These are phyloP conservation scores for Exophiala aquamarina DNA, from an alignment of 2,329 filamentous ascomycete species.

Conservation along the genomic window DNA sequence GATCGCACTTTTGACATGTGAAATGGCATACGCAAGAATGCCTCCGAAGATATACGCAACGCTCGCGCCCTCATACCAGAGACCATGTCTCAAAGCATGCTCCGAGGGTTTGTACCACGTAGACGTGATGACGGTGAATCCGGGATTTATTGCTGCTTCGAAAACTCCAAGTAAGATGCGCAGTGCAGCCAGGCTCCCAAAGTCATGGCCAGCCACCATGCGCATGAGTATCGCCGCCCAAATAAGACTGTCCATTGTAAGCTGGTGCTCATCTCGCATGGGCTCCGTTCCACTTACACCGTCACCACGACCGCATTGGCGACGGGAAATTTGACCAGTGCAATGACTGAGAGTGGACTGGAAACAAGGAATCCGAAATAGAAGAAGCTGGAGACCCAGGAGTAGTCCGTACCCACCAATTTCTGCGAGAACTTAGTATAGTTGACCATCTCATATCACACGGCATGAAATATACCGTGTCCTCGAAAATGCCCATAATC, in stretches of 20 bases:
- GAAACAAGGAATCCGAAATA: constrained; percentile 51
- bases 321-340: constrained; percentile 27
- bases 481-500: constrained; percentile 55
- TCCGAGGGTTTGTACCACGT: constrained; percentile 52
- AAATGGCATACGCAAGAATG: constrained; percentile 20
- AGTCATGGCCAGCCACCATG: constrained; percentile 44
- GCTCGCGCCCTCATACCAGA: constrained; percentile 23
- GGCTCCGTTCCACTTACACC: constrained; percentile 26
- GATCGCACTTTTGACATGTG: constrained; percentile 1
- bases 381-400: constrained; percentile 57
- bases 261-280: constrained; percentile 42
- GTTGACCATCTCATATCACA: too few species aligned
- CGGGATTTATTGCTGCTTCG: constrained; percentile 52
- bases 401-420: constrained; percentile 50
- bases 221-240: constrained; percentile 49
- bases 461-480: too few species aligned
- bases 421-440: constrained; percentile 47
- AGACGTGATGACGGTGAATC: constrained; percentile 52
- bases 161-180: constrained; percentile 50
- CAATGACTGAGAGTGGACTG: constrained; percentile 37
- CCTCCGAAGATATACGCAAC: constrained; percentile 18
- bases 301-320: constrained; percentile 37
- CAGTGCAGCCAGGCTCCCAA: constrained; percentile 44
- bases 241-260: constrained; percentile 27
- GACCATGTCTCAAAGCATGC: constrained; percentile 30